Percentiles rank a stretch among this genome's conserved stretches.
Conservation (phyloP, 2,329 filamentous ascomycete species). For the Diaporthe ilicicola region DNA sequence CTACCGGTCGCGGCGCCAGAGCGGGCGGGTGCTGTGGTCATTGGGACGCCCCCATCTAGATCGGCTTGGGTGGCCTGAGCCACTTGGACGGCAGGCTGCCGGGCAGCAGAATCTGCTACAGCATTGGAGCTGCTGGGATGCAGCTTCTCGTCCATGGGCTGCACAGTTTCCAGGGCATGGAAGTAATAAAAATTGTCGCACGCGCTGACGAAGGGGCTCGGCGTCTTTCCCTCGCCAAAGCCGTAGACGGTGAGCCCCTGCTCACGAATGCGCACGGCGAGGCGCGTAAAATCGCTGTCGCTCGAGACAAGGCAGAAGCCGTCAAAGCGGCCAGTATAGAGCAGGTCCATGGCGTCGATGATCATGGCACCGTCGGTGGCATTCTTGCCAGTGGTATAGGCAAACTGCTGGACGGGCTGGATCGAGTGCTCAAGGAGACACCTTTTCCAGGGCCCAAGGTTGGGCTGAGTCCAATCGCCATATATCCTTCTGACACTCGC, state of each 20-base stretch:
- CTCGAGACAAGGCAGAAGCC: slow-evolving; percentile 41
- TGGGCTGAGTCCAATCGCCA: slow-evolving; percentile 45
- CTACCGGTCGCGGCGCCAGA: neutral
- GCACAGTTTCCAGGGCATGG: slow-evolving; percentile 31
- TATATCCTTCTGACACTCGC: slow-evolving; percentile 44
- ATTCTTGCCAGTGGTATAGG: slow-evolving; percentile 47
- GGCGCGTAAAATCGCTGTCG: slow-evolving; percentile 45
- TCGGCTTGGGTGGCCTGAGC: neutral
- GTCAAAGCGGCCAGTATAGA: slow-evolving; percentile 43
- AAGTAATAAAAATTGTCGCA: slow-evolving; percentile 46
- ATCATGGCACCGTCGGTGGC: slow-evolving; percentile 47
- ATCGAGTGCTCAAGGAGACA: slow-evolving; percentile 44
- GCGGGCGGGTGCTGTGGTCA: neutral
- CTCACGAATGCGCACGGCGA: slow-evolving; percentile 45
- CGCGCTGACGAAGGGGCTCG: slow-evolving; percentile 43
- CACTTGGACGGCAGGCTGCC: neutral
- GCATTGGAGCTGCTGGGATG: neutral
- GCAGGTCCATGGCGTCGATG: slow-evolving; percentile 49
- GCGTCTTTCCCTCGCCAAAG: slow-evolving; percentile 45
- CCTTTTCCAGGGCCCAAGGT: slow-evolving; percentile 42
- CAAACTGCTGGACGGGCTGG: slow-evolving; percentile 48
- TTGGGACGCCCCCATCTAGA: neutral
- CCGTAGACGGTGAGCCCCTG: slow-evolving; percentile 45
- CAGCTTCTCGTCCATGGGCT: neutral
- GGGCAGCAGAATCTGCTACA: neutral